Base-by-base conservation (phyloP, 2,329 filamentous ascomycete genomes). In the Emmonsia crescens region DNA sequence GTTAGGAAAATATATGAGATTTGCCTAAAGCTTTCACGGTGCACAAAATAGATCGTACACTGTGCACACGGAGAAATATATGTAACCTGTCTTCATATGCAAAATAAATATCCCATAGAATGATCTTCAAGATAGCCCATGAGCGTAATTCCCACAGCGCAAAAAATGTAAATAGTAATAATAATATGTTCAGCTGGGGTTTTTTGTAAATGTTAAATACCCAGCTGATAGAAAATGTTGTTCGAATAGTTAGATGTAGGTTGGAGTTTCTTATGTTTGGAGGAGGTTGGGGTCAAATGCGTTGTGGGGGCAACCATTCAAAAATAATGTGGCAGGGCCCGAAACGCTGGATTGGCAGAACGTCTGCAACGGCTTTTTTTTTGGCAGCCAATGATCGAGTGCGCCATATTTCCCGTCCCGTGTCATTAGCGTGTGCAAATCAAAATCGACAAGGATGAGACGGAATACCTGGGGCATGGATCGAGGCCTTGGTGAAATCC, bases 231-330 rank as follows among this genome's bases (percentile, higher is more conserved):
- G 16, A 54, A 57, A 46, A n/a, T 31, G 9, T 8, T 12, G 24
- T 57, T 27, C 24, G 31, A 57, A 19, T 2, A 2, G 36, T 42
- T n/a, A 12, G 24, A 40, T 21, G 40, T 16, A 27, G n/a, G 38
- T 27, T 44, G 38, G 52, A 16, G n/a, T 36, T 46, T n/a, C n/a
- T 9, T 46, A 19, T 46, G 44, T 59, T 49, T 59, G 19, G 57
- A 49, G 44, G 57, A 24, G 57, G 57, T 40, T 42, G 57, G 57
- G 57, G 31, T 36, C 10, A 59, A 51, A 40, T 24, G 5, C 42
- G 57, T 59, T 59, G 57, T 59, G 31, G 57, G 57, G 57, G 57
- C 57, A 59, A 59, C 57, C 31, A 44, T 10, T 24, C 51, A 38
- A 27, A 60, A 62, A 54, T 59, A 24, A 5, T 16, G 40, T 57